Evolutionary conservation across 305 asterid genomes (phyloP).

Genomic region (Solanum chacoense): DNA sequence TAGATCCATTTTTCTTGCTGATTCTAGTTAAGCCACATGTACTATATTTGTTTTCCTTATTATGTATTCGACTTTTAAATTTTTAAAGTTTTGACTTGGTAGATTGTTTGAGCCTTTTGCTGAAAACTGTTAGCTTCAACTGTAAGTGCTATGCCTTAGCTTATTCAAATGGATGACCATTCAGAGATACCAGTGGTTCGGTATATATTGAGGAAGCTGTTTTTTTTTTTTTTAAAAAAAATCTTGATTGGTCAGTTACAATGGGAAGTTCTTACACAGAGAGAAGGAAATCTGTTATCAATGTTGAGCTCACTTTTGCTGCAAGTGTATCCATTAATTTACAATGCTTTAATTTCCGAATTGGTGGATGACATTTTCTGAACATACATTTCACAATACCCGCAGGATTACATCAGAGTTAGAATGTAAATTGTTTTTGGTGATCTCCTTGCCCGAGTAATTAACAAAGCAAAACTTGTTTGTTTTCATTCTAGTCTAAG

Average conservation of each 20-base stretch:
- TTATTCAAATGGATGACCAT: not conserved
- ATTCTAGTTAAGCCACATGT: not conserved
- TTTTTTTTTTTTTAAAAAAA: not conserved
- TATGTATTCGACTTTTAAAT: not conserved
- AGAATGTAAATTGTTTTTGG: not conserved
- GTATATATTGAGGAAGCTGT: not conserved
- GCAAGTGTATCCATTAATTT: not conserved
- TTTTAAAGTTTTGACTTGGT: not conserved
- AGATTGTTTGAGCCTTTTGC: not conserved
- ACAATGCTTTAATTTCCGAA: not conserved
- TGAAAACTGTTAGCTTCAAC: not conserved
- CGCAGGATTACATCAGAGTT: not conserved
- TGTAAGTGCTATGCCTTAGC: not conserved
- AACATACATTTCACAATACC: not conserved
- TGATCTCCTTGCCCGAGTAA: not conserved
- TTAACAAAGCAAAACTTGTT: not conserved
- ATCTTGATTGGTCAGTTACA: not conserved
- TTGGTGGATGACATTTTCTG: not conserved
- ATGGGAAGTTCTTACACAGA: not conserved
- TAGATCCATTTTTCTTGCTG: not conserved
- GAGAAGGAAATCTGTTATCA: not conserved
- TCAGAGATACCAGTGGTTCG: not conserved
- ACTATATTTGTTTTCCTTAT: not conserved
- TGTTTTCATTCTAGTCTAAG: not conserved
- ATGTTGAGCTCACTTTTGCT: not conserved